These are phyloP conservation scores for Ascobolus immersus DNA, from an alignment of 495 filamentous ascomycete species.

Conservation along the genomic window DNA sequence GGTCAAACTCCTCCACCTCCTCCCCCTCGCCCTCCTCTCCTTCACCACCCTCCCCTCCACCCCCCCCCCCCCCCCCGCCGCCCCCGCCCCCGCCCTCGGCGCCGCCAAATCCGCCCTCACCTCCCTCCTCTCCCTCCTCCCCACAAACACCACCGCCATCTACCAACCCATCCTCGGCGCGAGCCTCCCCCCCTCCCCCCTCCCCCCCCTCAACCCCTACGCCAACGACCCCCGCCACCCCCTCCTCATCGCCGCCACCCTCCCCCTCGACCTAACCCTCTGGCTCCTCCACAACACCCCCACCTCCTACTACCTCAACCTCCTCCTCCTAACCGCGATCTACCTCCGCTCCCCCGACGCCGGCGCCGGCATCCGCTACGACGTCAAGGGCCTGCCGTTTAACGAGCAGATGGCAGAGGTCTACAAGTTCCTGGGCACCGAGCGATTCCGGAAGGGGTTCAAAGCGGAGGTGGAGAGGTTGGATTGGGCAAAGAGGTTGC, in stretches of 20 bases:
- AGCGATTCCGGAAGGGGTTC: neutral
- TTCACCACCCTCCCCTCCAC: too few relatives aligned
- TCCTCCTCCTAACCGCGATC: neutral
- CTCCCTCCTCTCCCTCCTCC: neutral
- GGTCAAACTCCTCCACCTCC: too few relatives aligned
- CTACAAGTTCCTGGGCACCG: neutral
- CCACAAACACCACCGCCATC: neutral
- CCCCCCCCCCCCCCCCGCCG: too few relatives aligned
- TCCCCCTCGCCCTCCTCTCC: too few relatives aligned
- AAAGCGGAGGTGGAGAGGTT: neutral
- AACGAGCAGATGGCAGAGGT: neutral
- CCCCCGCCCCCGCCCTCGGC: too few relatives aligned
- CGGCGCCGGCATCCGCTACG: neutral
- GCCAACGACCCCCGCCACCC: neutral
- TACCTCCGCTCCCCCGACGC: neutral
- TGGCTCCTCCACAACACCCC: neutral
- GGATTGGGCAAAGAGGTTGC: neutral
- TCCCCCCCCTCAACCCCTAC: too few relatives aligned
- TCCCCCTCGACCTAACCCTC: neutral
- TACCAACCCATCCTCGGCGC: neutral
- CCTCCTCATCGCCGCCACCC: neutral
- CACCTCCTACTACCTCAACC: neutral
- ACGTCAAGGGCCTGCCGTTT: neutral
- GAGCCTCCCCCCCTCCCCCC: neutral
- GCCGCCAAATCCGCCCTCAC: neutral